These are phyloP conservation scores for Verticillium longisporum DNA, from an alignment of 2,329 filamentous ascomycete species.

Conservation along the genomic window DNA sequence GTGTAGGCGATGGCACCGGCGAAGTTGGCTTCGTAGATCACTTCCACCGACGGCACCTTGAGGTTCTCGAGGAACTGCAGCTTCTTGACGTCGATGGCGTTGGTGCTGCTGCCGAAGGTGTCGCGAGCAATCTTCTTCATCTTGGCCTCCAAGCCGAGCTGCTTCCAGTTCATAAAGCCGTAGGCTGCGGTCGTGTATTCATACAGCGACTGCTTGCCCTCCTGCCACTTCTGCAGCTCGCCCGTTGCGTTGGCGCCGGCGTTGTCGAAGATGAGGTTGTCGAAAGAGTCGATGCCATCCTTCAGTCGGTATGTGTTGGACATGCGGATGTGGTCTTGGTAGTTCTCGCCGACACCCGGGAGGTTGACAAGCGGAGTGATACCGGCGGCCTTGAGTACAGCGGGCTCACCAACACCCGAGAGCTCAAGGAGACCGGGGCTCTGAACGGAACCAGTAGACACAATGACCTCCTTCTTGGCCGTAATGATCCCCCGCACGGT, in stretches of 20 bases:
- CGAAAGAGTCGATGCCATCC: slow-evolving; percentile 19
- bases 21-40: slow-evolving; percentile 22
- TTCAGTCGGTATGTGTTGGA: slow-evolving; percentile 18
- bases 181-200: slow-evolving; percentile 30
- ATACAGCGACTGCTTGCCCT: slow-evolving; percentile 22
- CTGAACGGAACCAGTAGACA: slow-evolving; percentile 8
- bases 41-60: slow-evolving; percentile 18
- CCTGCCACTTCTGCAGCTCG: slow-evolving; percentile 28
- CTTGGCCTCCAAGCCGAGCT: slow-evolving; percentile 15
- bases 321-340: slow-evolving; percentile 35
- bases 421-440: slow-evolving; percentile 22
- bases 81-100: slow-evolving; percentile 29
- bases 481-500: not conserved
- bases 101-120: slow-evolving; percentile 17
- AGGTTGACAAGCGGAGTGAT: slow-evolving; percentile 31
- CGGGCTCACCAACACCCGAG: slow-evolving; percentile 23
- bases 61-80: slow-evolving; percentile 27
- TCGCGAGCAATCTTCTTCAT: slow-evolving; percentile 23
- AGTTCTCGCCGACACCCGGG: slow-evolving; percentile 38
- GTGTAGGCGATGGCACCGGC: slow-evolving; percentile 21
- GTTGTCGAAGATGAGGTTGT: slow-evolving; percentile 16
- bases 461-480: slow-evolving; percentile 6
- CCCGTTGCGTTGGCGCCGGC: slow-evolving; percentile 22
- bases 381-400: slow-evolving; percentile 27
- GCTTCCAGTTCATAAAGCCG: slow-evolving; percentile 32